phyloP scores from a whole-genome alignment of 179 eudicot genomes.

The Spergularia azorica region DNA sequence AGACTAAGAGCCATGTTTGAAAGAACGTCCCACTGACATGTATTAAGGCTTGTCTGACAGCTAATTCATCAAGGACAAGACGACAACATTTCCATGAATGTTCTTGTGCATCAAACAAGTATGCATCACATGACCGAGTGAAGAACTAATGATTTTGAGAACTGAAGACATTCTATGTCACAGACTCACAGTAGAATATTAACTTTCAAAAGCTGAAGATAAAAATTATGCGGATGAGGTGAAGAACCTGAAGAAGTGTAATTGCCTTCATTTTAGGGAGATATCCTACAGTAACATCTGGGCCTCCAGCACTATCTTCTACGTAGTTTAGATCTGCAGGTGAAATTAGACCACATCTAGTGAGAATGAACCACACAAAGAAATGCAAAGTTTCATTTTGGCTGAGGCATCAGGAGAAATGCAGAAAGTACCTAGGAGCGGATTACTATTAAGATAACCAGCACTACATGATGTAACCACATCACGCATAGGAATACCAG shows the following conservation, averaged over 20 bases:
- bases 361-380: neutral
- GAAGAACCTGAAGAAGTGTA: constrained; percentile 86
- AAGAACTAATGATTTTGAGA: neutral
- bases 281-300: constrained; percentile 91
- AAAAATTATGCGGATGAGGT: neutral
- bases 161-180: neutral
- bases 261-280: constrained; percentile 84
- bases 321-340: constrained; percentile 78
- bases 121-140: too few relatives aligned
- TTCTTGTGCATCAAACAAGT: neutral
- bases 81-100: neutral
- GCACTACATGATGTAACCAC: constrained; percentile 93
- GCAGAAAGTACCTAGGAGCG: constrained; percentile 67
- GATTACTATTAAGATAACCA: constrained; percentile 83
- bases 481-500: constrained; percentile 97
- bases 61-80: neutral
- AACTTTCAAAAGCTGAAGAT: neutral
- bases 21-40: neutral
- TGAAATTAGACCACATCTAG: neutral
- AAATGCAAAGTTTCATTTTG: neutral
- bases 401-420: neutral
- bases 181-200: neutral
- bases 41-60: neutral
- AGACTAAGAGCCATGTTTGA: neutral
- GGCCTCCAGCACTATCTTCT: constrained; percentile 98